These are phyloP conservation scores for Teratosphaeria zuluensis DNA, from an alignment of 2,329 filamentous ascomycete genomes.

Conservation along the genomic window DNA sequence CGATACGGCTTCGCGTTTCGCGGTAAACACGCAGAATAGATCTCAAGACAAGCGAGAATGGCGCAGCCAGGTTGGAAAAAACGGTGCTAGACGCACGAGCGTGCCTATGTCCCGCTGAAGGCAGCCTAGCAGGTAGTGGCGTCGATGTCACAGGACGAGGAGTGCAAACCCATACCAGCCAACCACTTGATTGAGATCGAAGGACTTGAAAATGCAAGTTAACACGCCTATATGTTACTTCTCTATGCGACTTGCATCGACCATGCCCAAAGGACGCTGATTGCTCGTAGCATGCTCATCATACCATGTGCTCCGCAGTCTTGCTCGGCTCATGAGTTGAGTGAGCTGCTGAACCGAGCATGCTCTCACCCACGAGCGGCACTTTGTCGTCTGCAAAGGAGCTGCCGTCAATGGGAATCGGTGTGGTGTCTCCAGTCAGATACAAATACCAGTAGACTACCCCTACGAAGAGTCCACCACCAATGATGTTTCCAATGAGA, in stretches of 20 bases:
- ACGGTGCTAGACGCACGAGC: too few species aligned
- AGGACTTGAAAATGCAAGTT: too few species aligned
- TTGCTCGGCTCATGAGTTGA: not conserved
- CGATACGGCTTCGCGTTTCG: not conserved
- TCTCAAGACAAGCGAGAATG: not conserved
- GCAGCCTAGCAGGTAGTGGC: not conserved
- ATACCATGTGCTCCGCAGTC: slow-evolving; percentile 5
- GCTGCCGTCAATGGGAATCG: slow-evolving; percentile 4
- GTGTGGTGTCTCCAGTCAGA: not conserved
- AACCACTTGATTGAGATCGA: too few species aligned
- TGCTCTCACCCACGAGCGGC: slow-evolving; percentile 2
- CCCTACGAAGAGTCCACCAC: slow-evolving; percentile 54
- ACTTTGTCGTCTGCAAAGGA: slow-evolving; percentile 2
- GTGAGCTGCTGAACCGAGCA: not conserved
- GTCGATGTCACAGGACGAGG: not conserved
- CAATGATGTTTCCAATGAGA: slow-evolving; percentile 44
- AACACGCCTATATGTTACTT: too few species aligned
- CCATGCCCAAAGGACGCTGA: too few species aligned
- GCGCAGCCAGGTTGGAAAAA: too few species aligned
- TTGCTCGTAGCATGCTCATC: not conserved
- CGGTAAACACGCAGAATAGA: not conserved
- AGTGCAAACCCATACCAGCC: not conserved
- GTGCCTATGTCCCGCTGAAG: not conserved
- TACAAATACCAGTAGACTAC: slow-evolving; percentile 31
- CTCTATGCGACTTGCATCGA: too few species aligned